These are phyloP conservation scores for Staphylotrichum longicolle DNA, from an alignment of 495 filamentous ascomycete species.

Conservation along the genomic window DNA sequence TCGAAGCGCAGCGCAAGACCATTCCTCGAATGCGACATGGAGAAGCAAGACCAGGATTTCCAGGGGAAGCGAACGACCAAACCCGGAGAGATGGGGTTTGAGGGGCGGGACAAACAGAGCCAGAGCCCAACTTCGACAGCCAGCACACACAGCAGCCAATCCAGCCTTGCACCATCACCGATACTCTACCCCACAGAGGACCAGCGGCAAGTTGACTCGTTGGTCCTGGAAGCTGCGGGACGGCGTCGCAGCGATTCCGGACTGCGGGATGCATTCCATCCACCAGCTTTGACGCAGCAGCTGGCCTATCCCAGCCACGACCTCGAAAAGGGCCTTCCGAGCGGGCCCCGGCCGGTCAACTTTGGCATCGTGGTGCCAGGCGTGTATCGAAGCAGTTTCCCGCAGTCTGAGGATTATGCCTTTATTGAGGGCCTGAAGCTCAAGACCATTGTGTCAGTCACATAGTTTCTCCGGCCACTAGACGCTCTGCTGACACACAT, in stretches of 20 bases:
- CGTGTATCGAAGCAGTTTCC: conserved; percentile 77
- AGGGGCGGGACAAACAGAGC: conserved; percentile 13
- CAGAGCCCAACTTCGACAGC: conserved; percentile 14
- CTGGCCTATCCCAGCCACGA: not conserved
- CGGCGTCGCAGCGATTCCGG: not conserved
- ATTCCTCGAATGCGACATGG: conserved; percentile 28
- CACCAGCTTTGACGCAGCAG: not conserved
- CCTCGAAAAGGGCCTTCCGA: conserved; percentile 16
- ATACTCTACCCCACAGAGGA: conserved; percentile 7
- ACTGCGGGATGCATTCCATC: conserved; percentile 20
- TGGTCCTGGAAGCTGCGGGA: not conserved
- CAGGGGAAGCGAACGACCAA: conserved; percentile 5
- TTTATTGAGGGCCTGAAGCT: conserved; percentile 63
- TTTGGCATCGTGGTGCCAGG: conserved; percentile 64
- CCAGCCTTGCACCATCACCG: conserved; percentile 26
- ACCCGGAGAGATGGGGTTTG: conserved; percentile 17
- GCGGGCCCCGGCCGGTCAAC: conserved; percentile 54
- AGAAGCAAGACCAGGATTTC: conserved; percentile 12
- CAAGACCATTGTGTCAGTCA: conserved; percentile 70
- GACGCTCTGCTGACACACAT: conserved; percentile 22
- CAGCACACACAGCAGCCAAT: conserved; percentile 20
- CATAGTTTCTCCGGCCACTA: not conserved
- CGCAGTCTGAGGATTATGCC: conserved; percentile 58
- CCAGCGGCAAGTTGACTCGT: conserved; percentile 6
- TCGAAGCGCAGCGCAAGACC: conserved; percentile 30